A percentile compares a stretch with the other conserved stretches of the same genome.
Evolutionary conservation across 202 grass and related monocot genomes (phyloP).

Genomic region (Zoysia matrella): DNA sequence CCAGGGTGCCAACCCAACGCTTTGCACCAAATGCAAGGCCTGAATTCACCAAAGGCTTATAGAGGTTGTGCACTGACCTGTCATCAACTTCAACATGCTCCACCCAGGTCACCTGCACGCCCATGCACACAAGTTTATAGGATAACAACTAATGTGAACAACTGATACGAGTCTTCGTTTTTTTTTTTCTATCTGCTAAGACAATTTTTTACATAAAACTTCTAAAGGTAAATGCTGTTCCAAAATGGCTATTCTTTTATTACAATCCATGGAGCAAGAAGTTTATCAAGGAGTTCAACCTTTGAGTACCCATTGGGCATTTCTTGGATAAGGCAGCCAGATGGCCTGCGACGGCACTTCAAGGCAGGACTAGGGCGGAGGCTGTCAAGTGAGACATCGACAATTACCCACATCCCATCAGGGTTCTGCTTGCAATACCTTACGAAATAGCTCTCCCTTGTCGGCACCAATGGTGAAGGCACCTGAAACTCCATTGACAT

Average conservation of each 20-base stretch:
- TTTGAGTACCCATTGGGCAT: slow-evolving; percentile 97
- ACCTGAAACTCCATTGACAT: too few species aligned
- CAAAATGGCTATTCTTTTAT: not conserved
- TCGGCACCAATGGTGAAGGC: slow-evolving; percentile 62
- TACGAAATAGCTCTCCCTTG: slow-evolving; percentile 74
- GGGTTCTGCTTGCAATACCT: slow-evolving; percentile 89
- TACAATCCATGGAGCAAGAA: not conserved
- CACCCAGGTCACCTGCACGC: slow-evolving; percentile 57
- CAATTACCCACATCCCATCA: slow-evolving; percentile 84
- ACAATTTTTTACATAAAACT: not conserved
- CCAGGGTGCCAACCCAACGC: slow-evolving; percentile 55
- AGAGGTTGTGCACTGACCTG: slow-evolving; percentile 81
- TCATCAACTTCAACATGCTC: slow-evolving; percentile 58
- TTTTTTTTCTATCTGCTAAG: slow-evolving; percentile 1
- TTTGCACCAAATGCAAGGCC: slow-evolving; percentile 87
- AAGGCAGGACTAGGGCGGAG: slow-evolving; percentile 60
- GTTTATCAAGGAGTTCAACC: slow-evolving; percentile 36
- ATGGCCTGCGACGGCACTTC: slow-evolving; percentile 31
- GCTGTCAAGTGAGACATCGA: slow-evolving; percentile 86
- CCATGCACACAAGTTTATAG: not conserved
- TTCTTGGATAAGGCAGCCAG: slow-evolving; percentile 90
- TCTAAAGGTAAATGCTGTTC: not conserved
- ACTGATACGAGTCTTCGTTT: too few species aligned
- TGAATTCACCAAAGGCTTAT: slow-evolving; percentile 94
- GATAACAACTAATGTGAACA: not conserved